Conservation (phyloP, 2,329 filamentous ascomycete genomes). For the Lasiodiplodia gonubiensis region DNA sequence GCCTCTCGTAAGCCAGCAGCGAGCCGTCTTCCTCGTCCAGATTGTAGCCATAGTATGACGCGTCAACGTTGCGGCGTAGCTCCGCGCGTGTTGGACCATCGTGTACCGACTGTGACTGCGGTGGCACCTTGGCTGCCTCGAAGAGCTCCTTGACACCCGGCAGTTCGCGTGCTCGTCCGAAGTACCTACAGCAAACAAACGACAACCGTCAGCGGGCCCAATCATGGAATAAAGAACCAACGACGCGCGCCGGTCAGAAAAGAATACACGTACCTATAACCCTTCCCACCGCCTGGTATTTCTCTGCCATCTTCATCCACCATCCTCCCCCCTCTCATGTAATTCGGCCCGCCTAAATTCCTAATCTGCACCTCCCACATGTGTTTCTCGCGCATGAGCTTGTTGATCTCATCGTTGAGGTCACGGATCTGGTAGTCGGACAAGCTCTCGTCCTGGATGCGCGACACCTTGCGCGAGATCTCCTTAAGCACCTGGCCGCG, state of each 20-base stretch:
- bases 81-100: slow-evolving; percentile 72
- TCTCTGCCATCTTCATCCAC: slow-evolving; percentile 63
- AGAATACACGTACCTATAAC: slow-evolving; percentile 66
- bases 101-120: slow-evolving; percentile 52
- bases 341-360: slow-evolving; percentile 95
- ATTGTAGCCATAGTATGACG: slow-evolving; percentile 94
- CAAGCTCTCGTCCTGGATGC: slow-evolving; percentile 90
- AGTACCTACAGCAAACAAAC: slow-evolving; percentile 61
- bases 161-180: slow-evolving; percentile 85
- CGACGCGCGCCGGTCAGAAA: not conserved
- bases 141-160: slow-evolving; percentile 97
- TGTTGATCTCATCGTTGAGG: slow-evolving; percentile 99
- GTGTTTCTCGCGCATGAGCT: slow-evolving; percentile 97
- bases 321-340: slow-evolving; percentile 73
- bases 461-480: slow-evolving; percentile 93
- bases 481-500: slow-evolving; percentile 96
- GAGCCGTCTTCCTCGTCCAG: slow-evolving; percentile 87
- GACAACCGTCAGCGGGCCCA: not conserved
- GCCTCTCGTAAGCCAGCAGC: slow-evolving; percentile 78
- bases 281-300: slow-evolving; percentile 74
- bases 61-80: slow-evolving; percentile 79
- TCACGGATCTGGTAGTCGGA: slow-evolving; percentile 97
- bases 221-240: not conserved
- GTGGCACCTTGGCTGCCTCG: slow-evolving; percentile 66
- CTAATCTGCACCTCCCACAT: slow-evolving; percentile 98